Base-by-base conservation (phyloP, 305 asterid species). In the Stenogyne calaminthoides region DNA sequence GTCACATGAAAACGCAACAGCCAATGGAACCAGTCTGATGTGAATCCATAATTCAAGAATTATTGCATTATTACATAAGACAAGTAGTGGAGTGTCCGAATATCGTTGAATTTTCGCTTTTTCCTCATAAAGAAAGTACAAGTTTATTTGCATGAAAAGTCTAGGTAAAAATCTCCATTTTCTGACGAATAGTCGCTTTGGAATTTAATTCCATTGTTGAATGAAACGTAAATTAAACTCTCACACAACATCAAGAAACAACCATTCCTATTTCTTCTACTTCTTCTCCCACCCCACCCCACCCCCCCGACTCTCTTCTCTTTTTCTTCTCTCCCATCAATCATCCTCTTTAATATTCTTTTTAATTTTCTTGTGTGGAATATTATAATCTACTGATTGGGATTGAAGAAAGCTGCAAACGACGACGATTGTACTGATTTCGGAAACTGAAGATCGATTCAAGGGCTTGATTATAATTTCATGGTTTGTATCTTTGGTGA, bases 1-100 rank as follows among this genome's bases (percentile, higher is more conserved):
- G 85, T 86, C 93, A 91, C 92, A 86, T 85, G 92, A 81, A 63
- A 76, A 71, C 73, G 76, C 82, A 84, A 83, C 83, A 78, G 78
- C 80, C 75, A 32, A 80, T 77, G 91, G 91, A 88, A 72, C 90
- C 86, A 77, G 73, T 80, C 87, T 80, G 82, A 79, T 71, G 86
- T 84, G 87, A 71, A 89, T 73, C 83, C 81, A 82, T 81, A 72
- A 85, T 82, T 79, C 74, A 62, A 86, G 81, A 86, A 84, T 91
- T 84, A 91, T 89, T 85, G 81, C 84, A 62, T 79, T 83, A 79
- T 78, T 77, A 78, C 79, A 80, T 62, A 37, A 65, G 25, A 72
- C 68, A 75, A 72, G 88, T 79, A 87, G 83, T 86, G 83, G 86
- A 80, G 51, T 77, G 79, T 64, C 82, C 78, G 77, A 77, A 82